These are phyloP conservation scores for Allodekkera sacchari DNA, from an alignment of 805 yeast species.

Conservation along the genomic window DNA sequence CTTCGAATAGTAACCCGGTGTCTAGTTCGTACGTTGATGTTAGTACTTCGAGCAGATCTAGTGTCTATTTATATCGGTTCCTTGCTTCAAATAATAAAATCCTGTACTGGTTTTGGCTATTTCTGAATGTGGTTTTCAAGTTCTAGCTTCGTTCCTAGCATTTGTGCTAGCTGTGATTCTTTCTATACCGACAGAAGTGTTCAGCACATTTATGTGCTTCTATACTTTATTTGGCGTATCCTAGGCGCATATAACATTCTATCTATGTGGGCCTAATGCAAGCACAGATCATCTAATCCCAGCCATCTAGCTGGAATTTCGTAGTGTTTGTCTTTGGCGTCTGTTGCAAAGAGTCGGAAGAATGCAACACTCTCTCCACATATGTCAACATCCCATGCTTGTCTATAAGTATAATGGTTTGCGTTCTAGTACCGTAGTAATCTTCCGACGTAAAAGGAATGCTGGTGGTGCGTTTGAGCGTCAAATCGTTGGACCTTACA, in stretches of 20 bases:
- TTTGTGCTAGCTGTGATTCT: no score
- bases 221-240: not conserved
- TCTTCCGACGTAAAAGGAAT: constrained; percentile 33
- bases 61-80: no score
- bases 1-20: no score
- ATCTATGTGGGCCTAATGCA: no score
- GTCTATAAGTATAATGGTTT: constrained; percentile 62
- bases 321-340: constrained; percentile 10
- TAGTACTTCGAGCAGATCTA: no score
- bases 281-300: no score
- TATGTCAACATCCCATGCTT: constrained; percentile 44
- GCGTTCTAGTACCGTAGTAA: constrained; percentile 83
- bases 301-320: constrained; percentile 13
- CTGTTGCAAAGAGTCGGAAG: constrained; percentile 29
- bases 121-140: no score
- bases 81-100: no score
- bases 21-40: no score
- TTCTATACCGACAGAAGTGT: not conserved
- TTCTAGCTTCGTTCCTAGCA: no score
- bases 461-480: constrained; percentile 2
- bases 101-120: no score
- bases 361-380: constrained; percentile 53
- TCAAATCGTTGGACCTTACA: constrained; percentile 21
- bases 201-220: not conserved
- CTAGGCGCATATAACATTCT: no score